Conservation (phyloP, 441 rosid species). For the Pelargonium australe region DNA sequence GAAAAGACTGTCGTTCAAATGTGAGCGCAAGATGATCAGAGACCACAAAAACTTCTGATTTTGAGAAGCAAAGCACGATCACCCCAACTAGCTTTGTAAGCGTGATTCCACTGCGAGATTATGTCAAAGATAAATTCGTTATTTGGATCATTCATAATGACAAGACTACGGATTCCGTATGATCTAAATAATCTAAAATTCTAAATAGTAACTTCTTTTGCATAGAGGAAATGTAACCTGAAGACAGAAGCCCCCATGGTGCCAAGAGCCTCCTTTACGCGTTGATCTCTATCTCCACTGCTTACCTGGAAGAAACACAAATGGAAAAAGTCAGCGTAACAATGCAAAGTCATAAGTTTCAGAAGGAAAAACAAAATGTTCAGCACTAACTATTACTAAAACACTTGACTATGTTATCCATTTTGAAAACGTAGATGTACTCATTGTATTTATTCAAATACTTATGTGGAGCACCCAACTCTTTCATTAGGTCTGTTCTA, state of each 20-base stretch:
- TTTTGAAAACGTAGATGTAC: not conserved
- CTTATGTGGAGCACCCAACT: not conserved
- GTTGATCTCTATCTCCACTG: conserved; percentile 67
- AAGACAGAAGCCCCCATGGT: conserved; percentile 99
- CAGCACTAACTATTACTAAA: not conserved
- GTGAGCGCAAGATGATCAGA: conserved; percentile 16
- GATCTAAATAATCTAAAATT: not conserved
- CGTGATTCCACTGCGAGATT: conserved; percentile 77
- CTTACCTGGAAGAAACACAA: conserved; percentile 48
- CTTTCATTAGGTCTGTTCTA: not conserved
- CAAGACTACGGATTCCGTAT: not conserved
- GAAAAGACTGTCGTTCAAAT: not conserved
- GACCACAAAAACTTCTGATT: conserved; percentile 95
- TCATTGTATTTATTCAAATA: not conserved
- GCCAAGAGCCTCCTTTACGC: conserved; percentile 73
- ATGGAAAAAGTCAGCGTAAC: not conserved
- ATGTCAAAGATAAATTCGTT: not conserved
- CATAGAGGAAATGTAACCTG: conserved; percentile 45
- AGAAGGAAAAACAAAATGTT: not conserved
- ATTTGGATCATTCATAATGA: not conserved
- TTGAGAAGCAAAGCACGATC: conserved; percentile 90
- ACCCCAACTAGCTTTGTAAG: conserved; percentile 94
- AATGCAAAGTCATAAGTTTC: not conserved
- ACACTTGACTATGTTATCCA: not conserved
- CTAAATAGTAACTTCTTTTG: conserved; percentile 6